Base-by-base conservation (phyloP, 2,329 filamentous ascomycete species). In the Exophiala xenobiotica region DNA sequence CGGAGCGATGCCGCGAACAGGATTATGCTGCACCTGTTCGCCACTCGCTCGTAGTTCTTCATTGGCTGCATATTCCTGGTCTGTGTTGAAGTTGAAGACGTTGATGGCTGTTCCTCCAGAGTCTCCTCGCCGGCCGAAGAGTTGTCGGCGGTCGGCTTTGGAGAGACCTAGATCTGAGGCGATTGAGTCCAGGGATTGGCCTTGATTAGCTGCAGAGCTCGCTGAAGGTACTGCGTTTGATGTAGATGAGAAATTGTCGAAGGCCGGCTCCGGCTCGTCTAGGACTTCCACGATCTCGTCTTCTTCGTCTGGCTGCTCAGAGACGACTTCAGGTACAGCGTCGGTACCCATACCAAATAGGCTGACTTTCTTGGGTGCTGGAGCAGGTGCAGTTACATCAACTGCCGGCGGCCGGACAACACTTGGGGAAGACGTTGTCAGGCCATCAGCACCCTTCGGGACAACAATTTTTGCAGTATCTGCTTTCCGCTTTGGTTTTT, bases 11-110 rank as follows among this genome's bases (percentile, higher is more conserved):
- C 85, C 76, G 45, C 90, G 86, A 49, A 96, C 85, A 6, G 90
- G 88, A 63, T 92, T 91, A 71, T 95, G 87, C 43, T 83, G 80
- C 47, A 84, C 67, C 64, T 83, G 75, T 67, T 90, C 82, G 64
- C 87, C 86, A 43, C 81, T 74, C 14, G 83, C 80, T 8, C 89
- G 81, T 18, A 95, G 67, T 60, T 78, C 78, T 71, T 96, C 88
- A 68, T 97, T 97, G 63, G 87, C 82, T 19, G 79, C 81, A 68
- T 97, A 97, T 72, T 96, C 91, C 51, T 77, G 74, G 66, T 95
- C 90, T 59, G 90, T 91, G 71, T 95, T 89, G 78, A 96, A 96
- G 64, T 87, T 90, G 57, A 91, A 79, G 29, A 96, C 79, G 37
- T 81, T 84, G n/a, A 81, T 76, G 2, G 76, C 76, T 6, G 73